Evolutionary conservation across 495 filamentous ascomycete genomes (phyloP), one percentile per base, ranked within the genome.

Genomic region (Melanomma pulvis-pyrius): DNA sequence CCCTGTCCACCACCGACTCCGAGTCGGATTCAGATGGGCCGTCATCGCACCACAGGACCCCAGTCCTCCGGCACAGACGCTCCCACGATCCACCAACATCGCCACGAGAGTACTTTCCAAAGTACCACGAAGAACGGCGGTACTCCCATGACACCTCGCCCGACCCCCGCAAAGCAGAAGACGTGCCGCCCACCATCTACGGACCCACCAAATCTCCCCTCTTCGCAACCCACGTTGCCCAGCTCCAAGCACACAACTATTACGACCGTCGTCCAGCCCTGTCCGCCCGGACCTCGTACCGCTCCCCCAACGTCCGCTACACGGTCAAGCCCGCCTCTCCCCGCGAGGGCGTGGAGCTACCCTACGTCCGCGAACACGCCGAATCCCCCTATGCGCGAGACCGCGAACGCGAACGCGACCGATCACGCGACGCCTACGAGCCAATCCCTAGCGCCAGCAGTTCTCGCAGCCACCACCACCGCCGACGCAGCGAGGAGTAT

Each of bases 161-260:
- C 11, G 65, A 36, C n/a, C 26, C 30, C 15, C 22, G 36, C 11
- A 28, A 17, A 7, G 49, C 44, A 21, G 64, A 63, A 39, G 49
- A 63, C 26, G 41, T 49, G 2, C 62, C 56, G 2, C 49, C 70
- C 13, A 39, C 67, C 28, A 30, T 55, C 6, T 77, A 75, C 62
- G 71, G 71, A 12, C 76, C 75, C 9, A 73, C 69, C 8, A 71
- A 74, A 28, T 51, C 59, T 0, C 76, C 76, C 9, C 63, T 78
- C 1, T 78, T 77, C 61, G 76, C 76, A 1, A 70, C 76, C 13
- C 74, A 74, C 34, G 70, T 78, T 13, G 74, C 76, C 1, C 65
- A 71, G 12, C 50, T 74, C 39, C 73, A 72, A 59, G 49, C 55
- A 53, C 29, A 58, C 26, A 49, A 65, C 19, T 62, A 61, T 41